Evolutionary conservation across 2,329 filamentous ascomycete genomes (phyloP), one percentile per base, ranked within the genome.

Genomic region (Ceratocystis cubensis): DNA sequence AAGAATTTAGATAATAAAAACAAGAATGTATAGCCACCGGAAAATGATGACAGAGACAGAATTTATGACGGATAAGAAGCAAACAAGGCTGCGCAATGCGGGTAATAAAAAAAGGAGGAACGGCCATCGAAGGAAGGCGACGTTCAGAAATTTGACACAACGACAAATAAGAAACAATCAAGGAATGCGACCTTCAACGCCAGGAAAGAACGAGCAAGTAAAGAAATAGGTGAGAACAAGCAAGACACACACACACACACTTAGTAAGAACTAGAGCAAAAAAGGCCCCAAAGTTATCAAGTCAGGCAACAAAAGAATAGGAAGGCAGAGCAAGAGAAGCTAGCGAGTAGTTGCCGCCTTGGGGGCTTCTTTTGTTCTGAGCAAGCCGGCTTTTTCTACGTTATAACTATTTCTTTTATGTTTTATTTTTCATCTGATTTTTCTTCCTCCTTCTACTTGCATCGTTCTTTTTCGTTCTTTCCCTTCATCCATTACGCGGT

Each of bases 381-480:
- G 15, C 37, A 15, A 41, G 20, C 33, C n/a, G 5, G 37, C 13
- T 48, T 63, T 20, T 37, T 37, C 25, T 6, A 28, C 25, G 33
- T 50, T 30, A 8, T 50, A n/a, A 41, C 37, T 41, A 3, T 41
- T 41, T 41, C 10, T 63, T 46, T 63, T 20, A 20, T 3, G 1
- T 30, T 25, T 25, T 50, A 22, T 63, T 62, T 28, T 28, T 62
- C 53, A 17, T 57, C 53, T 57, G 53, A 57, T 57, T 57, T 57
- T 5, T 57, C 13, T n/a, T 44, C 17, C n/a, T 44, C 37, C 53
- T 56, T 28, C 22, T 17, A n/a, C 10, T 33, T 57, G 46, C n/a
- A 50, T 20, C 46, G 46, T 13, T 3, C 46, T 20, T 50, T 22
- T 50, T 22, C 2, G 5, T 22, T 50, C 10, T 8, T 50, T 20